These are phyloP conservation scores for Tolypocladium ophioglossoides DNA, from an alignment of 2,329 filamentous ascomycete species.

Conservation along the genomic window DNA sequence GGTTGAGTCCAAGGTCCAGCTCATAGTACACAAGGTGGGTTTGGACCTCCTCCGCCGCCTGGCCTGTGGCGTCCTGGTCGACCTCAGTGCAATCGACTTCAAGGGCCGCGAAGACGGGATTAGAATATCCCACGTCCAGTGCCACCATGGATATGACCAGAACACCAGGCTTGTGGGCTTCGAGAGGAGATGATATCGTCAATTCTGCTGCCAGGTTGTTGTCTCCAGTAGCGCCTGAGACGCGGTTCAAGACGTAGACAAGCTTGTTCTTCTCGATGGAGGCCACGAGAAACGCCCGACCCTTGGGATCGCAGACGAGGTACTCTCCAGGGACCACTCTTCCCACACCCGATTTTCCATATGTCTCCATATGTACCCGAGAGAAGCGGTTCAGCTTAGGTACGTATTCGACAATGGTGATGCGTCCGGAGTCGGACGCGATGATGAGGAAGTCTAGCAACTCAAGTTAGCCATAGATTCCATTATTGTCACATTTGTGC, in stretches of 20 bases:
- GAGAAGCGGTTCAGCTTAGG: conserved; percentile 79
- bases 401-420: conserved; percentile 87
- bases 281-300: conserved; percentile 86
- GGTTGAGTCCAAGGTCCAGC: conserved; percentile 90
- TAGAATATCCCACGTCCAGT: conserved; percentile 91
- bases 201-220: conserved; percentile 43
- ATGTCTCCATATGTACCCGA: conserved; percentile 90
- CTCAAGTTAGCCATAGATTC: conserved; percentile 13
- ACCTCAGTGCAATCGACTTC: conserved; percentile 89
- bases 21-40: conserved; percentile 96
- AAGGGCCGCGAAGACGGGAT: conserved; percentile 89
- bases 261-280: conserved; percentile 99
- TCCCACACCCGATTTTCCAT: conserved; percentile 90
- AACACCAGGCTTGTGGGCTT: conserved; percentile 88
- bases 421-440: conserved; percentile 88
- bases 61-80: conserved; percentile 82
- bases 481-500: too few relatives aligned
- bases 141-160: conserved; percentile 81
- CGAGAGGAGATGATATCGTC: conserved; percentile 91
- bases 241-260: conserved; percentile 94
- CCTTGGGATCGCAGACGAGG: conserved; percentile 89
- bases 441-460: conserved; percentile 85
- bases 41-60: conserved; percentile 71
- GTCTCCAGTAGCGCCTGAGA: conserved; percentile 47
- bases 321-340: conserved; percentile 94